Percentiles rank a stretch among this genome's conserved stretches.
phyloP scores from a whole-genome alignment of 1,139 yeast genomes.

The Sugiyamaella castrensis region DNA sequence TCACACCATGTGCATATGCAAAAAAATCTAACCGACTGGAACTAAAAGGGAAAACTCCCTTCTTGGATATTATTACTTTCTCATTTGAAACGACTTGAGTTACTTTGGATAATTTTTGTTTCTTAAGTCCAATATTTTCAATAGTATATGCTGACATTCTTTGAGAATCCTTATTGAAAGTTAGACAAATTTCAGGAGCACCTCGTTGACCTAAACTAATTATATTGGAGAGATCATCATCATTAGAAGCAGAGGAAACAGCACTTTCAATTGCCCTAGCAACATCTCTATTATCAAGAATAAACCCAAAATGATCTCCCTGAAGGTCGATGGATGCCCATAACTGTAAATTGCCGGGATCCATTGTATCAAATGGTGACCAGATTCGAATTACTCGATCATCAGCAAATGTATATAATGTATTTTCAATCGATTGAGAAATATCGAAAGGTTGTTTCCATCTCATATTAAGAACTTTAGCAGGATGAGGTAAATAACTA shows the following conservation, averaged over 20 bases:
- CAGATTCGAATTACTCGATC: conserved; percentile 63
- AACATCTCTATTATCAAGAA: conserved; percentile 58
- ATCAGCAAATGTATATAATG: conserved; percentile 59
- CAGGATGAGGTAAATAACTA: conserved; percentile 62
- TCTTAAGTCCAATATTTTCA: conserved; percentile 47
- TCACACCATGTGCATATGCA: conserved; percentile 13
- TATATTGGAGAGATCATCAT: conserved; percentile 28
- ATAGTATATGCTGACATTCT: conserved; percentile 49
- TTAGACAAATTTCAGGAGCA: conserved; percentile 55
- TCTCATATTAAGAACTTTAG: conserved; percentile 48
- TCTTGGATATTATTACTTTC: conserved; percentile 8
- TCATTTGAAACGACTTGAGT: conserved; percentile 23
- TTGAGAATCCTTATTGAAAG: conserved; percentile 45
- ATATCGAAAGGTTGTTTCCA: conserved; percentile 31
- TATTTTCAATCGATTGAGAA: conserved; percentile 36
- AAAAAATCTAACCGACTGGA: conserved; percentile 17
- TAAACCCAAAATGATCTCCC: conserved; percentile 41
- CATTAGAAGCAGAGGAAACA: conserved; percentile 20
- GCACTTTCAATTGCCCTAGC: conserved; percentile 41
- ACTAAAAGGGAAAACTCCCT: conserved; percentile 18
- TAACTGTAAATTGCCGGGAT: conserved; percentile 48
- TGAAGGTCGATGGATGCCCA: conserved; percentile 53
- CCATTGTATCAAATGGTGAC: conserved; percentile 57
- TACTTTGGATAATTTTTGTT: conserved; percentile 45
- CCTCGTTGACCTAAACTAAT: conserved; percentile 24